Conservation (phyloP, 2,329 filamentous ascomycete species). For the Sclerotiophoma versabilis region DNA sequence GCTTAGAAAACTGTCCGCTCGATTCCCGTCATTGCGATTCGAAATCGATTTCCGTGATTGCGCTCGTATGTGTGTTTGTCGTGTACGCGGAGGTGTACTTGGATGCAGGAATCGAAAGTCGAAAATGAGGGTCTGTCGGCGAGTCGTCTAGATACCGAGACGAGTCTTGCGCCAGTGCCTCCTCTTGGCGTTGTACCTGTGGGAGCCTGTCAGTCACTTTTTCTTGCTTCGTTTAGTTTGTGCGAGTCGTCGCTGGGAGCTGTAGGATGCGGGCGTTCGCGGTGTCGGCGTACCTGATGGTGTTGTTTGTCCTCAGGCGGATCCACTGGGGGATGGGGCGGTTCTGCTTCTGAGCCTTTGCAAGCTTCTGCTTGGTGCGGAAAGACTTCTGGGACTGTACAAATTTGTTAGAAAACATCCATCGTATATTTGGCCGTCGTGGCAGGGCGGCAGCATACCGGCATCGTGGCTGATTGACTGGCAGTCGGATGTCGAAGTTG, state of each 20-base stretch:
- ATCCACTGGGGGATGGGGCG: constrained; percentile 99
- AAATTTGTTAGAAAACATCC: constrained; percentile 15
- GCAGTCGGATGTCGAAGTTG: constrained; percentile 44
- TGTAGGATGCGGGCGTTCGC: constrained; percentile 2
- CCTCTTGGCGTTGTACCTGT: constrained; percentile 99
- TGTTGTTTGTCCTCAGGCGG: constrained; percentile 96
- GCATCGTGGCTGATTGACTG: constrained; percentile 49
- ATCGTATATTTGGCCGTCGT: constrained; percentile 12
- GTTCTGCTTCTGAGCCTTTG: constrained; percentile 99
- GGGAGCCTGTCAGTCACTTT: constrained; percentile 18
- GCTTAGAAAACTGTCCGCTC: constrained; percentile 31
- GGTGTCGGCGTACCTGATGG: constrained; percentile 79
- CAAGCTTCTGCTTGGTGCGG: constrained; percentile 99
- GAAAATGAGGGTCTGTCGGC: constrained; percentile 48
- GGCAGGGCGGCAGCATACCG: constrained; percentile 39
- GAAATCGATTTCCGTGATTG: constrained; percentile 41
- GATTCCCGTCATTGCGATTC: constrained; percentile 31
- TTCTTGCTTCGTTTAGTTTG: not conserved
- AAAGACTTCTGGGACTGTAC: constrained; percentile 98
- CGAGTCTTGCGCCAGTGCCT: constrained; percentile 99
- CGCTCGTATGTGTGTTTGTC: constrained; percentile 35
- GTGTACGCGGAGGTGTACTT: constrained; percentile 15
- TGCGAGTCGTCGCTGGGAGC: constrained; percentile 6
- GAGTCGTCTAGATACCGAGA: constrained; percentile 89
- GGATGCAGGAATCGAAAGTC: constrained; percentile 39